Conservation (phyloP, 345 rosid species). For the Noccaea caerulescens region DNA sequence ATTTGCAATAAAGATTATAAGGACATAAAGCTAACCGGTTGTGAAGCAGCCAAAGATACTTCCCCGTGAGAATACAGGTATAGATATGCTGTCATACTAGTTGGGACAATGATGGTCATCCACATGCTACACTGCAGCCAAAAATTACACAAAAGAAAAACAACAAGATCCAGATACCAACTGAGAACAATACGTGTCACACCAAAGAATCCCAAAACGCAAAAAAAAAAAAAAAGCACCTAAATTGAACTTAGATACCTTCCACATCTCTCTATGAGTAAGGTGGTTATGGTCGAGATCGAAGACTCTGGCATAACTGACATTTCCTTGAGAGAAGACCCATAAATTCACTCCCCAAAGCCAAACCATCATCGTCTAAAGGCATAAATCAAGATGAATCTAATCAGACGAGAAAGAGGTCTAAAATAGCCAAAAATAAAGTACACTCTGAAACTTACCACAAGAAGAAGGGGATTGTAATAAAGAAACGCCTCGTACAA, state of each 20-base stretch:
- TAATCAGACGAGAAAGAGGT: constrained; percentile 12
- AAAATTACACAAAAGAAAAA: constrained; percentile 31
- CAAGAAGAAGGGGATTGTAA: constrained; percentile 94
- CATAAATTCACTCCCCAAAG: constrained; percentile 95
- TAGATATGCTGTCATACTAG: constrained; percentile 96
- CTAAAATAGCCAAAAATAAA: not conserved
- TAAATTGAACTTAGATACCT: constrained; percentile 53
- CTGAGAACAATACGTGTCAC: not conserved
- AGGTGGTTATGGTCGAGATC: constrained; percentile 93
- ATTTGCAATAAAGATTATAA: not conserved
- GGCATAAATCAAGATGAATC: not conserved
- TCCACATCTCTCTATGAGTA: constrained; percentile 91
- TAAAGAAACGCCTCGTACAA: constrained; percentile 91
- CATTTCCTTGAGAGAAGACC: constrained; percentile 82
- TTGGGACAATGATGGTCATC: constrained; percentile 94
- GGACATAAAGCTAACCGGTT: constrained; percentile 66
- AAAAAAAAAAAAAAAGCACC: not conserved
- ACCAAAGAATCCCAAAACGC: not conserved
- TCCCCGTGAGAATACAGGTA: constrained; percentile 97
- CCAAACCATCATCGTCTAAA: constrained; percentile 94
- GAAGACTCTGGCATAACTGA: constrained; percentile 83
- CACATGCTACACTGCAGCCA: constrained; percentile 86
- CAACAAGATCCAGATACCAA: constrained; percentile 29
- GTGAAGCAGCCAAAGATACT: constrained; percentile 95
- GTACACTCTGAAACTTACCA: constrained; percentile 57